These are phyloP conservation scores for Candida ovalis DNA, from an alignment of 805 yeast genomes.

Conservation along the genomic window DNA sequence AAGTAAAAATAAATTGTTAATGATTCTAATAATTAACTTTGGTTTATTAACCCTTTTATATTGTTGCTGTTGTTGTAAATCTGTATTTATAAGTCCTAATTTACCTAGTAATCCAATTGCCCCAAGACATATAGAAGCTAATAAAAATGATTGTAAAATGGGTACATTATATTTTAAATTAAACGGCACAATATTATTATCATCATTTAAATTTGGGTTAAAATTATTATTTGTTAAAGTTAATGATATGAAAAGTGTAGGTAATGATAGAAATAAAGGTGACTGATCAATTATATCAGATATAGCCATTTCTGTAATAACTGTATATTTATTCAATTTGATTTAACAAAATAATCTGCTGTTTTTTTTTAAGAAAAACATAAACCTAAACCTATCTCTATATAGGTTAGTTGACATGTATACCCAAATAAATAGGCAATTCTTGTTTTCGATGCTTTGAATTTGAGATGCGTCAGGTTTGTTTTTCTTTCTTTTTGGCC, in stretches of 20 bases:
- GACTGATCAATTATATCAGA: constrained; percentile 24
- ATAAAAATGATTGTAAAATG: constrained; percentile 18
- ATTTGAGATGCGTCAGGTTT: not conserved
- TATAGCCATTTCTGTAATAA: constrained; percentile 7
- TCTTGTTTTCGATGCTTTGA: not conserved
- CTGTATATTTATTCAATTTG: no score
- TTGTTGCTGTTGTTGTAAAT: not conserved
- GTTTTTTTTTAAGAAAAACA: no score
- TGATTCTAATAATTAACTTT: not conserved
- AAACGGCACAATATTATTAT: not conserved
- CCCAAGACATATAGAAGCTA: constrained; percentile 21
- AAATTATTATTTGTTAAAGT: constrained; percentile 17
- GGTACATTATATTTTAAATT: constrained; percentile 3
- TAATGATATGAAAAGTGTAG: constrained; percentile 31
- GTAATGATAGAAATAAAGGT: constrained; percentile 32
- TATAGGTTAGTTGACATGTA: no score
- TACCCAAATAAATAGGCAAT: no score
- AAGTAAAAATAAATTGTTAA: constrained; percentile 1
- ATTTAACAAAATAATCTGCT: not conserved
- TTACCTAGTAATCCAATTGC: not conserved
- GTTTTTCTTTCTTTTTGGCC: no score
- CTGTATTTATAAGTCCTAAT: not conserved
- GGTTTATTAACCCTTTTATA: not conserved
- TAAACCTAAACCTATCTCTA: no score
- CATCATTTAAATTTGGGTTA: constrained; percentile 3